A percentile compares a stretch with the other conserved stretches of the same genome.
Evolutionary conservation across 129 eudicot species (phyloP).

Genomic region (Helichrysum umbraculigerum): DNA sequence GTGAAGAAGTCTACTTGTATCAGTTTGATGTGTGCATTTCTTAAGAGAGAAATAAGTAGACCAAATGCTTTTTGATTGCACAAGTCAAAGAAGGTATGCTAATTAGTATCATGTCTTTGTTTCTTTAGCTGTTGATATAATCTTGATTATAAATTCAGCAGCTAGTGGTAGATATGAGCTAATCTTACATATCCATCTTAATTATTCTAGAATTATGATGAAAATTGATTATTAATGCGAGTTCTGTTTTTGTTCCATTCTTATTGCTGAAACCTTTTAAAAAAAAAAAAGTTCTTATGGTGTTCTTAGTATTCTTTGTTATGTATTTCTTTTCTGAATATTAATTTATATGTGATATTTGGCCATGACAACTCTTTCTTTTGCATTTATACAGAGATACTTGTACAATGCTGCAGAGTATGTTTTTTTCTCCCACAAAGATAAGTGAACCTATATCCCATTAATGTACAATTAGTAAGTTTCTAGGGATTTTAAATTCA

Average conservation of each 20-base stretch:
- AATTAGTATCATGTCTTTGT: background rate
- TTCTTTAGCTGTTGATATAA: background rate
- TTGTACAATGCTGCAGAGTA: constrained; percentile 8
- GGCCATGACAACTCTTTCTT: constrained; percentile 8
- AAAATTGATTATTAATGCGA: no score
- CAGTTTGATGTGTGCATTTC: constrained; percentile 66
- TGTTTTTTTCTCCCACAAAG: background rate
- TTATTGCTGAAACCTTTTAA: no score
- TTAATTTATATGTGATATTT: background rate
- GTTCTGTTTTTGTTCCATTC: no score
- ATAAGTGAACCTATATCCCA: constrained; percentile 22
- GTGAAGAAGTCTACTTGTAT: constrained; percentile 64
- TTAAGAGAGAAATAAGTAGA: constrained; percentile 49
- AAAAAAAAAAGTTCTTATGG: no score
- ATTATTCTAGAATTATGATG: no score
- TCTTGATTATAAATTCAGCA: constrained; percentile 1
- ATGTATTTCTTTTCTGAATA: no score
- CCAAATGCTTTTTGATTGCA: constrained; percentile 31
- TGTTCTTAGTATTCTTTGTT: no score
- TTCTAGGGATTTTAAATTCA: background rate
- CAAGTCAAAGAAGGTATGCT: constrained; percentile 26
- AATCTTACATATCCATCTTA: no score
- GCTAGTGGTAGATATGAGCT: background rate
- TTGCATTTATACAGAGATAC: constrained; percentile 11
- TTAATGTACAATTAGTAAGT: background rate